phyloP scores from a whole-genome alignment of 768 basidiomycete species.

The Dendrothele bispora region DNA sequence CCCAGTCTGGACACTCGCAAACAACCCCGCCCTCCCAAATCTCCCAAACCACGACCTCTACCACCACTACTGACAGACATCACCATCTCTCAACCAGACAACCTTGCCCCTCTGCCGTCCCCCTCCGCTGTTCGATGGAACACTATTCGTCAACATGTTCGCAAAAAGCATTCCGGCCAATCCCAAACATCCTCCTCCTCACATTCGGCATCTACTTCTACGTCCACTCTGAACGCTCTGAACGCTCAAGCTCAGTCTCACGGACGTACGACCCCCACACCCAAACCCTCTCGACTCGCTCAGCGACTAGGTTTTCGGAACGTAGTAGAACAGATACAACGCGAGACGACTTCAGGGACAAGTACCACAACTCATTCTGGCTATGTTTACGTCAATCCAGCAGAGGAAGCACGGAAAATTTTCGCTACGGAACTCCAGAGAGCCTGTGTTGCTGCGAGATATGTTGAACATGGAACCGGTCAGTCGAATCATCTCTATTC shows the following conservation, averaged over 20 bases:
- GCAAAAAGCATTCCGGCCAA: conserved; percentile 31
- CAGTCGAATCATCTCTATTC: conserved; percentile 23
- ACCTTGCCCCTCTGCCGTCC: conserved; percentile 36
- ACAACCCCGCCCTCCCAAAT: conserved; percentile 10
- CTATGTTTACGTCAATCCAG: too few relatives aligned
- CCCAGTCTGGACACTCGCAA: neutral
- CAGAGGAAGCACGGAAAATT: conserved; percentile 47
- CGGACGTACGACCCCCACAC: conserved; percentile 26
- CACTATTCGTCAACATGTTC: conserved; percentile 51
- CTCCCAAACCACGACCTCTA: too few relatives aligned
- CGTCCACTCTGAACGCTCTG: conserved; percentile 17
- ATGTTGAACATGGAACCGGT: conserved; percentile 31
- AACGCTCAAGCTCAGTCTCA: conserved; percentile 20
- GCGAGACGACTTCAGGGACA: too few relatives aligned
- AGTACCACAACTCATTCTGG: too few relatives aligned
- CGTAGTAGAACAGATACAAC: conserved; percentile 64
- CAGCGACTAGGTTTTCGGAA: conserved; percentile 57
- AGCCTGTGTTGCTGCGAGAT: conserved; percentile 55
- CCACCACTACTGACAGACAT: conserved; percentile 8
- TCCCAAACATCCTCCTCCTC: conserved; percentile 21
- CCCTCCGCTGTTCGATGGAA: conserved; percentile 52
- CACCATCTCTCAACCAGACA: conserved; percentile 46
- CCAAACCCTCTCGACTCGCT: conserved; percentile 51
- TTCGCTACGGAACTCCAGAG: conserved; percentile 57
- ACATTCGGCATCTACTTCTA: conserved; percentile 24